Base-by-base conservation (phyloP, 2,329 filamentous ascomycete species). In the Penicillium nordicum region DNA sequence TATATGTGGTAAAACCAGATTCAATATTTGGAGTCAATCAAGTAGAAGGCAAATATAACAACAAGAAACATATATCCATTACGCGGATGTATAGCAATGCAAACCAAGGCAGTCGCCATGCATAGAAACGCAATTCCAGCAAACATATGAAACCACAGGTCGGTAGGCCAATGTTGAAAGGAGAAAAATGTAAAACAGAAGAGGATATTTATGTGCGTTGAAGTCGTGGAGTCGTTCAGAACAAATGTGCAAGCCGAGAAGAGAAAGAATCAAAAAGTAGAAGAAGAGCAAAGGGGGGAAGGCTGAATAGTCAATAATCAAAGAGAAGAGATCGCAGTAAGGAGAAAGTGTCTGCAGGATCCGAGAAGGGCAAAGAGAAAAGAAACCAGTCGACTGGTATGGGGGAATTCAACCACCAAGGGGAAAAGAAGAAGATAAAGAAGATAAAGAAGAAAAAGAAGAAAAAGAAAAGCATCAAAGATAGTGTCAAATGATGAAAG, bases 31-130 rank as follows among this genome's bases (percentile, higher is more conserved):
- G 21, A 52, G 16, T 48, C 18, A 23, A 45, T 48, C 18, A 23
- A 45, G 7, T 44, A 16, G 53, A 46, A 38, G 25, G 5, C 44
- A 34, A 36, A 47, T 44, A 44, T 21, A 21, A 38, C 48, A 50
- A 34, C 12, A 38, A 42, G 16, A 53, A 48, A 41, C 49, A 48
- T 57, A 53, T 52, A 54, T 50, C 53, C 57, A 55, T 36, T 45
- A 57, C 53, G 57, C 21, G 7, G 44, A 46, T 18, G 36, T 46
- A 38, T 45, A 41, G 32, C 36, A 43, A 29, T 37, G 32, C 41
- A 52, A 52, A 55, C 32, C 23, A 52, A 40, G 47, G 12, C 40
- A 51, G 32, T 37, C 53, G 34, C 53, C 47, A 55, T 55, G 53
- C 53, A 52, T 47, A 46, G 36, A 45, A 50, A 50, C 36, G 36